Base-by-base conservation (phyloP, 257 asterid species). In the Petunia secreta region DNA sequence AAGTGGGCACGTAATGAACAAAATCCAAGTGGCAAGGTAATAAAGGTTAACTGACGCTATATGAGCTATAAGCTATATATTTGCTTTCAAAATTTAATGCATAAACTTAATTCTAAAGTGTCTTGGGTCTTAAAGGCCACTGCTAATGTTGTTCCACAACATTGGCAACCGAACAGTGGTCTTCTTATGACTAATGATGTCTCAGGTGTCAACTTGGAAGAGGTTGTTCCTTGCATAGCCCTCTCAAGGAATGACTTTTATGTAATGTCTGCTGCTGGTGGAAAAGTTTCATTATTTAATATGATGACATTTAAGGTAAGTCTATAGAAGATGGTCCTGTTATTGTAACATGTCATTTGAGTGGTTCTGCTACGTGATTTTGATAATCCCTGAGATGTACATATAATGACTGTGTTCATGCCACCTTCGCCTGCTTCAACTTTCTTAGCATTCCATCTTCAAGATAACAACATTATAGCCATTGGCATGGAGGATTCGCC, bases 391-490 rank as follows among this genome's bases (percentile, higher is more conserved):
- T 75, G 55, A 63, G n/a, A 78, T 74, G 53, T 83, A 57, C 81
- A 94, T 97, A 92, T 90, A 52, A 94, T 94, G 97, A 92, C 98
- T 4, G 92, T 97, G 53, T 94, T 94, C 87, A 94, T 94, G 98
- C 91, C 97, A 34, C 98, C 98, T 46, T 97, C 97, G 9, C 98
- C 97, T 1, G 85, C 97, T 48, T 92, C 98, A 83, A 90, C 97
- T 77, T 94, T 85, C 92, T 81, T 92, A 80, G 97, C 94, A 5
- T 92, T 92, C 82, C 97, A 93, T 83, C 95, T 94, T 50, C 94
- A 87, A 86, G 97, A 92, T 87, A 93, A 93, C 89, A 92, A 93
- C 87, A 89, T 92, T 63, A 89, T 94, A 73, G 94, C 97, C 57
- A 91, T 92, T 80, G 96, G 97, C 83, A 91, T 91, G 95, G 97